Percentiles rank a stretch among this genome's conserved stretches.
Conservation (phyloP, 192 early-diverging fungal species). For the Podila verticillata region DNA sequence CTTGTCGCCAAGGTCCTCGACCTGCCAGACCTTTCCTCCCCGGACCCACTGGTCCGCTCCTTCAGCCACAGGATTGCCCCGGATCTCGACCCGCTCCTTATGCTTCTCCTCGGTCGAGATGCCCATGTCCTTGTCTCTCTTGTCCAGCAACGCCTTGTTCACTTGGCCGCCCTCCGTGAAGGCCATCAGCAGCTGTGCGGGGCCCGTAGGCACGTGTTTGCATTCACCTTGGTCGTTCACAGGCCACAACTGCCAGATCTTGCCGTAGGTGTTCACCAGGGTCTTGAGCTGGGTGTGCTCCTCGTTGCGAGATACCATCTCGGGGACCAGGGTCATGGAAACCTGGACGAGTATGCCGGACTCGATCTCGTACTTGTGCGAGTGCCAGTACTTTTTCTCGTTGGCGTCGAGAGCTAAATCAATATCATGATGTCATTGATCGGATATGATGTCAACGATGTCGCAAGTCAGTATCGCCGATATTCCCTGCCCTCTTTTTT, state of each 20-base stretch:
- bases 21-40: constrained; percentile 18
- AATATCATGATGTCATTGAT: neutral
- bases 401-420: constrained; percentile 42
- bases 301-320: constrained; percentile 17
- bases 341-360: constrained; percentile 52
- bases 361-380: constrained; percentile 65
- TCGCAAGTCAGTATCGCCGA: no score
- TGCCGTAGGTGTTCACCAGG: constrained; percentile 58
- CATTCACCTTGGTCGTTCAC: constrained; percentile 57
- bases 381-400: constrained; percentile 69
- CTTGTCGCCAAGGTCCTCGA: constrained; percentile 11
- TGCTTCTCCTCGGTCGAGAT: constrained; percentile 33
- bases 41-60: constrained; percentile 24
- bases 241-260: constrained; percentile 65
- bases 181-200: constrained; percentile 56
- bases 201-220: constrained; percentile 43
- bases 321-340: constrained; percentile 39
- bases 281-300: constrained; percentile 44
- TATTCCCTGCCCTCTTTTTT: neutral
- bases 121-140: constrained; percentile 34
- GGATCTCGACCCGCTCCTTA: constrained; percentile 13
- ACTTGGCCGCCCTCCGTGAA: constrained; percentile 57
- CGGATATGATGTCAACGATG: no score
- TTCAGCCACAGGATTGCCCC: constrained; percentile 13
- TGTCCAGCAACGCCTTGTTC: constrained; percentile 18